Base-by-base conservation (phyloP, 768 basidiomycete species). In the Macrolepiota fuliginosa region DNA sequence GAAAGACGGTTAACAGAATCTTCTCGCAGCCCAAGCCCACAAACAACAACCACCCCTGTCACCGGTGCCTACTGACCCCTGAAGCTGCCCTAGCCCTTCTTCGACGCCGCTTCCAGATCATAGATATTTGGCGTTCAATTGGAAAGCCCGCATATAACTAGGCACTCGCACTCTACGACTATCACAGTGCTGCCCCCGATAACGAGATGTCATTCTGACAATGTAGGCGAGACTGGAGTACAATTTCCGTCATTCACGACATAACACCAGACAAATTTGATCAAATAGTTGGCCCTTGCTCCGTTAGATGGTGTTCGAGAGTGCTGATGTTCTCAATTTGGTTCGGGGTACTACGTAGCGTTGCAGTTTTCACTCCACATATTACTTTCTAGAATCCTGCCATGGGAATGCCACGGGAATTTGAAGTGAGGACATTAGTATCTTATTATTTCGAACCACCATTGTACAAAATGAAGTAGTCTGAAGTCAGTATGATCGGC, bases 361-460 rank as follows among this genome's bases (percentile, higher is more conserved):
- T 83, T n/a, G 83, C 86, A 0, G 66, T 74, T 15, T 78, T 87
- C 56, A 83, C 86, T 0, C 85, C 87, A 4, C 87, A 88, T 66
- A 84, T 83, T 10, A 84, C 77, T 2, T 89, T 88, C 68, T 63
- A 74, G 39, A 86, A 88, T 61, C 79, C 82, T 1, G 73, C 73
- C 1, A 85, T 82, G 3, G 84, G 84, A 2, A 75, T 50, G 74
- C 83, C 0, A 49, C 79, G 87, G 69, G 86, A 84, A 0, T 86
- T 87, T 57, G 86, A 87, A 71, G 64, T 88, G 32, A n/a, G 71
- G 86, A 81, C 85, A 9, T 75, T 89, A 35, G 84, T 87, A 12
- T 89, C 87, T 68, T 85, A 87, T 67, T 81, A 85, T 63, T 78
- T 7, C 7, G 7, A 7, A 32, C 7, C 29, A 32, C 29, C 29